Conservation (phyloP, 352 stramenopile species). For the Phytophthora tubulina region DNA sequence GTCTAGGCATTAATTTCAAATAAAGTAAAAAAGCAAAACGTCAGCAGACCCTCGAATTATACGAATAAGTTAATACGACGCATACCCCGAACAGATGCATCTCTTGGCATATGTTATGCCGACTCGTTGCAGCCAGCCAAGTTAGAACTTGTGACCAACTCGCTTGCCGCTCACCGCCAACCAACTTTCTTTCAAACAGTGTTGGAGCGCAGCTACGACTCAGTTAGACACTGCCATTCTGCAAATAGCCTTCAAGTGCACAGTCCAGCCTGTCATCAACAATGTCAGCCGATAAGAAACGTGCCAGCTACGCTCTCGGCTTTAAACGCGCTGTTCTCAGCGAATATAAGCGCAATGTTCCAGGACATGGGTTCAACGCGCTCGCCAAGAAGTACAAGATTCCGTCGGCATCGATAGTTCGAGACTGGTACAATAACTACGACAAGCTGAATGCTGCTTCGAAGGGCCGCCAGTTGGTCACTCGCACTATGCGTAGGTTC, state of each 20-base stretch:
- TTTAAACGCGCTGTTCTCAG: neutral
- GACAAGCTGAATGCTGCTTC: neutral
- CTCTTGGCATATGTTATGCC: neutral
- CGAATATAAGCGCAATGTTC: neutral
- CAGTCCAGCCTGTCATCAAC: neutral
- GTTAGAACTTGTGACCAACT: no score
- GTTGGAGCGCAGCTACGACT: no score
- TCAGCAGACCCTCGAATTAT: neutral
- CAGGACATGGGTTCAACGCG: neutral
- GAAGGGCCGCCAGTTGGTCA: neutral
- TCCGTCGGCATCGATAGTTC: conserved; percentile 11
- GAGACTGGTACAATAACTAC: neutral
- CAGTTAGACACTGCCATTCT: neutral
- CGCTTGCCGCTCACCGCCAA: no score
- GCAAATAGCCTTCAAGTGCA: neutral
- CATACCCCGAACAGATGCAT: neutral
- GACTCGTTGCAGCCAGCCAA: no score
- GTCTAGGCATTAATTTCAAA: neutral
- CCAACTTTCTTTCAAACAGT: no score
- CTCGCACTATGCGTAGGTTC: neutral
- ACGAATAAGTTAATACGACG: neutral
- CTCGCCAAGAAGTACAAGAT: conserved; percentile 5
- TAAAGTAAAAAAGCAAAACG: neutral
- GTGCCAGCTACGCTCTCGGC: neutral
- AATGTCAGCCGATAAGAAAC: neutral